Base-by-base conservation (phyloP, 208 protist species). In the Leishmania guyanensis region DNA sequence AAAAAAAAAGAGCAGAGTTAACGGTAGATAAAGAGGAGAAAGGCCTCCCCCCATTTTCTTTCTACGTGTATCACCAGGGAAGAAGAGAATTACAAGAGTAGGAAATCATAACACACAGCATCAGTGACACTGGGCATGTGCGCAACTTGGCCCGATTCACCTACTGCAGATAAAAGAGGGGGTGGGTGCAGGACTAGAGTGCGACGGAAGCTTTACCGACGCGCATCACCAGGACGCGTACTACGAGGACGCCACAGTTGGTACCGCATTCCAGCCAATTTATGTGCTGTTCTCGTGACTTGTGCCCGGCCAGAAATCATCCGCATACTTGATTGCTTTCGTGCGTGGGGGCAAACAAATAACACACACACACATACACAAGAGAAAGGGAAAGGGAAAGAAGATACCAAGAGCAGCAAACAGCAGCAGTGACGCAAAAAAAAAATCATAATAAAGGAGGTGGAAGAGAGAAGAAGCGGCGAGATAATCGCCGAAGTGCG, bases 381-480 rank as follows among this genome's bases (percentile, higher is more conserved):
- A 2, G 1, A 0, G 1, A 36, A 36, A 36, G 36, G 2, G 5
- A 5, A 10, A 17, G 22, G 48, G 2, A 70, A 39, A 69, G 48
- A 71, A 48, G 39, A 43, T 71, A 14, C 39, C 36, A 48, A 79
- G 43, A 50, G 71, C 48, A 58, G 48, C 17, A 56, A 9, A 48
- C 46, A 65, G n/a, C 64, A 80, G 29, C n/a, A 16, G 6, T 48
- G 69, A 29, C 29, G 14, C 16, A 70, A 78, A 78, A 58, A 70
- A 72, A 72, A 60, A 74, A 36, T 53, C 10, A 78, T n/a, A 16
- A 68, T 58, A 68, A 33, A 68, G 74, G 8, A 62, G 74, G 54
- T 46, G 54, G 62, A 77, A 62, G 29, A 68, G 26, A 85, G 62
- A 58, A 71, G 26, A 58, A 86, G 70, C 70, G 66, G 62, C 60